Evolutionary conservation across 2,329 filamentous ascomycete species (phyloP).

Genomic region (Sporothrix pallida): DNA sequence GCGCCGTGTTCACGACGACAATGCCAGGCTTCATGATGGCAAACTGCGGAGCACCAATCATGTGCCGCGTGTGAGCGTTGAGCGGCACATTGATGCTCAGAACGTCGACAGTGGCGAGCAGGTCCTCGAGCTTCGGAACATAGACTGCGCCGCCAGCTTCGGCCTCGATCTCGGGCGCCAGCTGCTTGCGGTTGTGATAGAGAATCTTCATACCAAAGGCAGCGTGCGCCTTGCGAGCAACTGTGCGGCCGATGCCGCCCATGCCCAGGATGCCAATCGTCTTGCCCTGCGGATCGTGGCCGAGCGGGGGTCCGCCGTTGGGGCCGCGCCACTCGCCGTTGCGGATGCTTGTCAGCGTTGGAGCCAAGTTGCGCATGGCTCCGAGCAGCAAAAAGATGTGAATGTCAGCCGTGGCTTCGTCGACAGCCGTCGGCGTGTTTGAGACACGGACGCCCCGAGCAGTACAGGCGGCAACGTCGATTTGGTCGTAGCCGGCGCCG

Average conservation of each 20-base stretch:
- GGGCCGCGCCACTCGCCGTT: slow-evolving; percentile 71
- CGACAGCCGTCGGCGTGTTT: slow-evolving; percentile 80
- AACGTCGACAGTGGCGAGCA: slow-evolving; percentile 56
- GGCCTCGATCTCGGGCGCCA: slow-evolving; percentile 52
- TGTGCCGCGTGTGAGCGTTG: slow-evolving; percentile 47
- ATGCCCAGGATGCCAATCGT: slow-evolving; percentile 65
- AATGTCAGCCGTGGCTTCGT: slow-evolving; percentile 82
- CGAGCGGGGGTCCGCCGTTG: slow-evolving; percentile 55
- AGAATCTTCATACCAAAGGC: slow-evolving; percentile 64
- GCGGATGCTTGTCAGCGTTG: slow-evolving; percentile 68
- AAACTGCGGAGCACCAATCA: slow-evolving; percentile 52
- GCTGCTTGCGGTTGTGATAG: slow-evolving; percentile 57
- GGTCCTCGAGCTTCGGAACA: slow-evolving; percentile 45
- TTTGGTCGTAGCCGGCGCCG: slow-evolving; percentile 83
- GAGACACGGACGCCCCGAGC: slow-evolving; percentile 71
- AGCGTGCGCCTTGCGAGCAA: slow-evolving; percentile 66
- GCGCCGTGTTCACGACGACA: slow-evolving; percentile 61
- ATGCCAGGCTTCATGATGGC: slow-evolving; percentile 56
- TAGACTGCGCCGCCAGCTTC: slow-evolving; percentile 58
- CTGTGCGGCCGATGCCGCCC: slow-evolving; percentile 59
- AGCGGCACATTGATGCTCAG: slow-evolving; percentile 57
- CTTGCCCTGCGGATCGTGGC: slow-evolving; percentile 67
- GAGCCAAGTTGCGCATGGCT: slow-evolving; percentile 74
- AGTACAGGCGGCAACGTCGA: slow-evolving; percentile 75
- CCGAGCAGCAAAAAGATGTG: slow-evolving; percentile 83